Base-by-base conservation (phyloP, 2,329 filamentous ascomycete genomes). In the Monilinia polystroma region DNA sequence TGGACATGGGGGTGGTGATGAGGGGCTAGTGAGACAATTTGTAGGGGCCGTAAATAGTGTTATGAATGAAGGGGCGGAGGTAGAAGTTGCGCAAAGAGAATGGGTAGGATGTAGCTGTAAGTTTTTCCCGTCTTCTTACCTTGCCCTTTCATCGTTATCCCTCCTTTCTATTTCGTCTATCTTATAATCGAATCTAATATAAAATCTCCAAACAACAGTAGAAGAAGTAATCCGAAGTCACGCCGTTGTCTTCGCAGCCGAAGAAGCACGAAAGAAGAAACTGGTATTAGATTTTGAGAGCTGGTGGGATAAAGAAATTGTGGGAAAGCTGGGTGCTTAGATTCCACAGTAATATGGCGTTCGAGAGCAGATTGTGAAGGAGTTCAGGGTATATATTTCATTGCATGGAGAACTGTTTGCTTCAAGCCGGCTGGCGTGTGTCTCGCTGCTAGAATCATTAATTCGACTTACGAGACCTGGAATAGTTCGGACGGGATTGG, bases 181-280 rank as follows among this genome's bases (percentile, higher is more conserved):
- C 20, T 11, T 11, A 56, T 23, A 2, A 23, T 5, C 26, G 18
- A 32, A 60, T 2, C 41, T 64, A 18, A 64, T 38, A 26, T 3
- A 20, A 11, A 58, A 45, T 2, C 16, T 8, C 29, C 32, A 6
- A 20, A 51, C 20, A 20, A 26, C 11, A 65, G 63, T 97, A 10
- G 92, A 97, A 66, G 95, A 98, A 75, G 87, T 90, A 1, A 84
- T 98, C n/a, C 84, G 90, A 59, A 96, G 92, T 74, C 95, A 98
- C 79, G 93, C 91, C 2, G 85, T 95, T 79, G 94, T 97, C 0
- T 99, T 97, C 81, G 93, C 92, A 32, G 95, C 94, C 0, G 95
- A 98, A 79, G 90, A 96, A 73, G 92, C 94, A 6, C 85, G 94
- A 73, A 82, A 81, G 60, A 82, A 84, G 62, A 86, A 84, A 74